Percentiles rank a stretch among this genome's conserved stretches.
Conservation (phyloP, 2,329 filamentous ascomycete genomes). For the Cladophialophora bantiana region DNA sequence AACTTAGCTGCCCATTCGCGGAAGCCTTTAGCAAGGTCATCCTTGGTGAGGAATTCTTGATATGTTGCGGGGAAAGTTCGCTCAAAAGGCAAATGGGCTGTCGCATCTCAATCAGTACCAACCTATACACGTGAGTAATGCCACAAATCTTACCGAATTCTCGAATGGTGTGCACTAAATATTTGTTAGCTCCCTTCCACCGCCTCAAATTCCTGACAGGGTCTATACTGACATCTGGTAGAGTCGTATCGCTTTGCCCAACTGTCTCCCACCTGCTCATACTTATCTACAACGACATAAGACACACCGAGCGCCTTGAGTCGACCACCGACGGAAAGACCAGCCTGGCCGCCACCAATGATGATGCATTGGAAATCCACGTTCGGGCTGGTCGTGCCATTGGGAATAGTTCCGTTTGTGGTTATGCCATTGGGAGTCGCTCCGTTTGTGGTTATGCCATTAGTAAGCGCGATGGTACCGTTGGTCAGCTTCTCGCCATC, state of each 20-base stretch:
- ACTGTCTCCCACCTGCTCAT: slow-evolving; percentile 53
- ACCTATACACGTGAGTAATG: slow-evolving; percentile 53
- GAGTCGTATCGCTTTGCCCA: slow-evolving; percentile 57
- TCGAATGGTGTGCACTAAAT: slow-evolving; percentile 33
- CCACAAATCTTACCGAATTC: slow-evolving; percentile 43
- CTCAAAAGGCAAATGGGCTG: slow-evolving; percentile 44
- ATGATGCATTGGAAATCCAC: slow-evolving; percentile 43
- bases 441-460: background rate
- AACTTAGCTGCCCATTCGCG: slow-evolving; percentile 37
- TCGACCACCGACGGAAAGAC: slow-evolving; percentile 52
- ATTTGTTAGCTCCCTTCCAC: slow-evolving; percentile 30
- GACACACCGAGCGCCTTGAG: slow-evolving; percentile 52
- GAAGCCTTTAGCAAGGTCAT: slow-evolving; percentile 34
- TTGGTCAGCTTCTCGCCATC: background rate
- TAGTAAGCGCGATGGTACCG: background rate
- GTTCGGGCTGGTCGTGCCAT: background rate
- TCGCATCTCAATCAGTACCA: slow-evolving; percentile 45
- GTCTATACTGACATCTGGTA: slow-evolving; percentile 44
- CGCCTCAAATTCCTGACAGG: slow-evolving; percentile 39
- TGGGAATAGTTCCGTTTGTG: slow-evolving; percentile 4
- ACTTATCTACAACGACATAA: slow-evolving; percentile 55
- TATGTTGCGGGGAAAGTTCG: slow-evolving; percentile 39
- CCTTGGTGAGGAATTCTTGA: slow-evolving; percentile 38
- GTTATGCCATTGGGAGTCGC: background rate
- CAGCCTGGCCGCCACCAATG: slow-evolving; percentile 54